Conservation (phyloP, 2,329 filamentous ascomycete species). For the Beauveria sp. region DNA sequence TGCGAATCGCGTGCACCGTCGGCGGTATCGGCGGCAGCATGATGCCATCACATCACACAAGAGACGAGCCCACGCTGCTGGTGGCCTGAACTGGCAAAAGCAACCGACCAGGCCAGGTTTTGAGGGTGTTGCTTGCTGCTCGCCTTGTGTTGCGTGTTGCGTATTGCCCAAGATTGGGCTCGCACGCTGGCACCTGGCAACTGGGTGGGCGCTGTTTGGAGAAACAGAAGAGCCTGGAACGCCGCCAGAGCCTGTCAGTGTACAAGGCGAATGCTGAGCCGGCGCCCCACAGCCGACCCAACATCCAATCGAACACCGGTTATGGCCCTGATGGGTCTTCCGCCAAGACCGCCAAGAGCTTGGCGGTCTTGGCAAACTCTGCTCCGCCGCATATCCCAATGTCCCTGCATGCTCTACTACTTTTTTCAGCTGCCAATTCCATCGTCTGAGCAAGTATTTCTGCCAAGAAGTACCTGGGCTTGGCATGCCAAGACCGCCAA, state of each 20-base stretch:
- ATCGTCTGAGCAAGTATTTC: background rate
- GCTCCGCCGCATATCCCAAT: conserved; percentile 19
- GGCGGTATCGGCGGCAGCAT: background rate
- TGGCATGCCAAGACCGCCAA: conserved; percentile 28
- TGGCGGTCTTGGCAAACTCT: conserved; percentile 27
- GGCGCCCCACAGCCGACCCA: background rate
- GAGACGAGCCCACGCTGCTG: background rate
- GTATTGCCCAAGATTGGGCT: background rate
- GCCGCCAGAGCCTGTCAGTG: conserved; percentile 6
- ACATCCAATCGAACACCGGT: conserved; percentile 20
- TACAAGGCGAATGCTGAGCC: conserved; percentile 7
- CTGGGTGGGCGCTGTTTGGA: background rate
- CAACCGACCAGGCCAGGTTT: background rate
- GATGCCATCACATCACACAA: background rate
- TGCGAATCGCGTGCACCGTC: background rate
- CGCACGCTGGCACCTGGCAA: too few species aligned
- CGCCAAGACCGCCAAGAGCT: conserved; percentile 32
- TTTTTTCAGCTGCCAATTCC: background rate
- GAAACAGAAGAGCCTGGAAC: conserved; percentile 11
- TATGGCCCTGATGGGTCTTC: conserved; percentile 20
- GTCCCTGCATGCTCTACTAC: background rate
- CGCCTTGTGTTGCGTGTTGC: too few species aligned
- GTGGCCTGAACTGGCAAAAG: background rate
- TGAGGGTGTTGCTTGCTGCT: background rate
- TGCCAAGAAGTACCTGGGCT: conserved; percentile 20